These are phyloP conservation scores for Sugiyamaella xylanicola DNA, from an alignment of 1,139 yeast species.

Conservation along the genomic window DNA sequence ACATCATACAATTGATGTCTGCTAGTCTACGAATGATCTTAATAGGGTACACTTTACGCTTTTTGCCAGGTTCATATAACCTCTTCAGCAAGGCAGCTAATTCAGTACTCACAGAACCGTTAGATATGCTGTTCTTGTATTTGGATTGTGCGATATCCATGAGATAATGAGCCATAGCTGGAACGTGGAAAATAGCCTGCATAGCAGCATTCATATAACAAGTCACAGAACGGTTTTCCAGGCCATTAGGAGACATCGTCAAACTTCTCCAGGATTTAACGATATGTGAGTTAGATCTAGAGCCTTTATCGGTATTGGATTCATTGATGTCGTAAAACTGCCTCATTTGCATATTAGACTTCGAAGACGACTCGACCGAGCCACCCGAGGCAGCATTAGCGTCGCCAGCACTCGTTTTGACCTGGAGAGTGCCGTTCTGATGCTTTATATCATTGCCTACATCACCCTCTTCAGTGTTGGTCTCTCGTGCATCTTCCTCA, in stretches of 20 bases:
- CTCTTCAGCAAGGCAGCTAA: constrained; percentile 70
- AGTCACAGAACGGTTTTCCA: constrained; percentile 90
- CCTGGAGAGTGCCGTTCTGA: too few species aligned
- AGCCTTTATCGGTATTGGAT: constrained; percentile 37
- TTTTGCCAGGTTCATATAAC: constrained; percentile 56
- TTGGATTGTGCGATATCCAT: constrained; percentile 58
- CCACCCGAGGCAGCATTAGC: too few species aligned
- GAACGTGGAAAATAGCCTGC: constrained; percentile 85
- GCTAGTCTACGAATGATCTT: constrained; percentile 69
- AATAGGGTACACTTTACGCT: constrained; percentile 56
- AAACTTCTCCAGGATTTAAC: constrained; percentile 57
- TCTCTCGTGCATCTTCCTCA: too few species aligned
- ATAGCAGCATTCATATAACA: constrained; percentile 96
- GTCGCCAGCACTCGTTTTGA: too few species aligned
- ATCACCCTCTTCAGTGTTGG: too few species aligned
- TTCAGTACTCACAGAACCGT: constrained; percentile 66
- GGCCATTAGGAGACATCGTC: constrained; percentile 63
- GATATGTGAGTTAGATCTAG: constrained; percentile 47
- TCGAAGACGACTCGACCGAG: background rate
- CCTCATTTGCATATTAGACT: background rate
- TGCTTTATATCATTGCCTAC: too few species aligned
- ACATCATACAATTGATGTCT: constrained; percentile 94
- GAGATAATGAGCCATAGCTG: constrained; percentile 85
- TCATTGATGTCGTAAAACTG: constrained; percentile 39
- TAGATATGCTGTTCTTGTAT: constrained; percentile 44